A percentile compares a stretch with the other conserved stretches of the same genome.
phyloP scores from a whole-genome alignment of 2,329 filamentous ascomycete genomes.

The Penicillium digitatum region DNA sequence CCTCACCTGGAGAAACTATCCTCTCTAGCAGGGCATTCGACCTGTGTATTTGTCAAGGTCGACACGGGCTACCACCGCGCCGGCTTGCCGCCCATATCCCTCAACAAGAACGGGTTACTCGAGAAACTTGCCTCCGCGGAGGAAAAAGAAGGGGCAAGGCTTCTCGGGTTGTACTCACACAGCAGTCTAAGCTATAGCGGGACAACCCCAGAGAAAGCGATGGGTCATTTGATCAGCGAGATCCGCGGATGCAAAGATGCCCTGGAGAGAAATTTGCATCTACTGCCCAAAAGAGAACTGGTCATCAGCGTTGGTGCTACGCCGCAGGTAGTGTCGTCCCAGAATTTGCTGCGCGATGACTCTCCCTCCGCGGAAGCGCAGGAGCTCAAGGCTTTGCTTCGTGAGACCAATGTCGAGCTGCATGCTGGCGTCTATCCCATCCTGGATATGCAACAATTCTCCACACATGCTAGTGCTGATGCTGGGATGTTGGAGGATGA shows the following conservation, averaged over 20 bases:
- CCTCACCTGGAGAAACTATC: slow-evolving; percentile 46
- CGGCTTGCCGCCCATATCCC: slow-evolving; percentile 56
- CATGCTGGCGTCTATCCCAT: slow-evolving; percentile 74
- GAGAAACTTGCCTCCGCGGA: slow-evolving; percentile 28
- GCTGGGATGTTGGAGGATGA: slow-evolving; percentile 41
- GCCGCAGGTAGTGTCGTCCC: slow-evolving; percentile 65
- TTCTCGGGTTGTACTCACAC: slow-evolving; percentile 69
- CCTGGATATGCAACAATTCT: slow-evolving; percentile 74
- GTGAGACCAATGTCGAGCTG: slow-evolving; percentile 54
- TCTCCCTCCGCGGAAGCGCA: slow-evolving; percentile 32
- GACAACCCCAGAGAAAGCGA: slow-evolving; percentile 54
- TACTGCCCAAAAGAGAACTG: slow-evolving; percentile 31
- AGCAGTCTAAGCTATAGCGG: slow-evolving; percentile 66
- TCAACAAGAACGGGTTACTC: slow-evolving; percentile 33
- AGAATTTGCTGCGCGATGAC: slow-evolving; percentile 51
- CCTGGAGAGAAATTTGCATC: slow-evolving; percentile 19
- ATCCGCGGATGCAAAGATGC: slow-evolving; percentile 47
- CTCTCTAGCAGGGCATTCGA: slow-evolving; percentile 43
- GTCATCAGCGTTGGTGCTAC: slow-evolving; percentile 71
- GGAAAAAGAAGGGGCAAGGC: slow-evolving; percentile 26
- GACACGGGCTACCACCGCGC: slow-evolving; percentile 70
- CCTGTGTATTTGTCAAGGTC: slow-evolving; percentile 66
- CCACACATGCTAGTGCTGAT: slow-evolving; percentile 59
- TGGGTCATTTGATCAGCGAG: slow-evolving; percentile 58
- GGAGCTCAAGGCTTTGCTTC: slow-evolving; percentile 30